Evolutionary conservation across 306 rosid species (phyloP), one percentile per base, ranked within the genome.

Genomic region (Chamaecrista fasciculata): DNA sequence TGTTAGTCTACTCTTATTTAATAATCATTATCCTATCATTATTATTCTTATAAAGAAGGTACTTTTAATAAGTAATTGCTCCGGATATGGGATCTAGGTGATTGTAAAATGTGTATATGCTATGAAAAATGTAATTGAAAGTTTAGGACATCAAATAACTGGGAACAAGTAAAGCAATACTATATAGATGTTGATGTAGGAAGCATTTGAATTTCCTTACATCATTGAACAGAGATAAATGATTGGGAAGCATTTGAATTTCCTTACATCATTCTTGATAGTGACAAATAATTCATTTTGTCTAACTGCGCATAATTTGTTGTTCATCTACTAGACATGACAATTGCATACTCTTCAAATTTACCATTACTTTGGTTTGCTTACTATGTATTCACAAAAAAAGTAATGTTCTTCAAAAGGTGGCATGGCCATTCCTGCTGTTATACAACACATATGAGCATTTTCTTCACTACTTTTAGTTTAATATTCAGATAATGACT

Each of bases 241-340:
- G 49, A 50, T 66, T 73, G 48, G 34, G 56, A 36, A 58, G 19
- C 57, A 44, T 24, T 31, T 70, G 33, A 8, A 49, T 18, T 58
- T 77, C 21, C 23, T 62, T 46, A 37, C 64, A 29, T 31, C 65
- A 26, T 68, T 58, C 31, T 21, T 51, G 28, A 59, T 20, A 40
- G 58, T 40, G 33, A 36, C 33, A 16, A 11, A 69, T 70, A 25
- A 47, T 65, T 57, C 62, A 31, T 72, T 67, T 61, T 75, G 31
- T 69, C 48, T 61, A 14, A 64, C 69, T 61, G 48, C 85, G 85
- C 89, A 94, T 97, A 88, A 80, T 94, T 73, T 49, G 86, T 91
- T 71, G 86, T 75, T 76, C 68, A 88, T 79, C 2, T 87, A 16
- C 89, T 88, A 20, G 99, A 94, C 90, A 94, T 88, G 82, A 80